These are phyloP conservation scores for Quercus bicolor DNA, from an alignment of 306 rosid genomes.

Conservation along the genomic window DNA sequence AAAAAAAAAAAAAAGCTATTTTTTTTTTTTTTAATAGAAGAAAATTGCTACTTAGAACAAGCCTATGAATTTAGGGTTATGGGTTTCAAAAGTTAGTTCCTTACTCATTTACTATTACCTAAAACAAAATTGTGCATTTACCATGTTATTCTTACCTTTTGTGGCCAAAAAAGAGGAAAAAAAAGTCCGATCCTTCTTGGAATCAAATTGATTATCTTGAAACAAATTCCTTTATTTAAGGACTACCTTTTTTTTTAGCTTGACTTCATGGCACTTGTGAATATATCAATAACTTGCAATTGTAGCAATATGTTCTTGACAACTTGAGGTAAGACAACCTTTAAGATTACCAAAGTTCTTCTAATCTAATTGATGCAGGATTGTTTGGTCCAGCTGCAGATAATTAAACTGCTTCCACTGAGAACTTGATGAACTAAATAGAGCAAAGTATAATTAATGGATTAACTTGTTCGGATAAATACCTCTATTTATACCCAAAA, in stretches of 20 bases:
- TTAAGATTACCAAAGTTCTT: constrained; percentile 25
- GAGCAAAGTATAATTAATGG: constrained; percentile 15
- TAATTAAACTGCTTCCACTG: constrained; percentile 16
- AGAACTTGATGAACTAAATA: constrained; percentile 13
- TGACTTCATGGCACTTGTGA: constrained; percentile 1
- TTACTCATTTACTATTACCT: background rate
- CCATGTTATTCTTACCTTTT: background rate
- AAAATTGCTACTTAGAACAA: background rate
- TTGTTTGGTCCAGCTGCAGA: constrained; percentile 18
- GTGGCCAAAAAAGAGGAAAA: background rate
- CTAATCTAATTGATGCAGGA: constrained; percentile 11
- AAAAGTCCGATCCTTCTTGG: background rate
- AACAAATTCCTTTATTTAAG: constrained; percentile 3
- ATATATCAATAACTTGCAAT: constrained; percentile 13
- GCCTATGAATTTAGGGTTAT: background rate
- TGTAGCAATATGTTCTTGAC: constrained; percentile 5
- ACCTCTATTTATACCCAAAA: background rate
- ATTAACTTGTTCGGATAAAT: background rate
- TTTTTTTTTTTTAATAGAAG: no score
- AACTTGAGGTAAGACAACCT: constrained; percentile 24
- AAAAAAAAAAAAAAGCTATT: no score
- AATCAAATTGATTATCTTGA: background rate
- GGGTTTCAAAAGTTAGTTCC: background rate
- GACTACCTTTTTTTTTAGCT: no score
- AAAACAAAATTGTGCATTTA: background rate